A percentile compares a stretch with the other conserved stretches of the same genome.
Evolutionary conservation across 2,329 filamentous ascomycete genomes (phyloP).

Genomic region (Verticillium tricorpus): DNA sequence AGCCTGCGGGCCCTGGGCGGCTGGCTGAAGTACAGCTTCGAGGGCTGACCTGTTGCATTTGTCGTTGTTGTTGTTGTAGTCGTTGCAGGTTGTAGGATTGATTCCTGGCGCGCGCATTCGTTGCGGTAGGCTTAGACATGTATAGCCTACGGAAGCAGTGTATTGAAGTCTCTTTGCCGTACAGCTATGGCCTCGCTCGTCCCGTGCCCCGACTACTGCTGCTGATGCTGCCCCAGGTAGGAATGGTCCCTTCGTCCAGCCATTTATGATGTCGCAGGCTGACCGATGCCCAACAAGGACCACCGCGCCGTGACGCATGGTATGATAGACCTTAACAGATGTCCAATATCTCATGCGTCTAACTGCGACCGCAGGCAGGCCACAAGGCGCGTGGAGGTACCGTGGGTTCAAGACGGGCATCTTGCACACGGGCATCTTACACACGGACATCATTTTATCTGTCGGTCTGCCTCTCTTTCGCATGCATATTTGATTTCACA

Average conservation of each 20-base stretch:
- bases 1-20: constrained; percentile 74
- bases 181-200: no score
- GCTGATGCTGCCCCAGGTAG: neutral
- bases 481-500: no score
- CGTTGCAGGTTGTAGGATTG: neutral
- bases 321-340: neutral
- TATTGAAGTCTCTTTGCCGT: neutral
- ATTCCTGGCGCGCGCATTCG: neutral
- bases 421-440: no score
- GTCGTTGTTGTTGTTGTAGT: neutral
- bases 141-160: neutral
- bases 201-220: neutral
- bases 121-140: neutral
- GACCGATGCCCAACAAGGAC: neutral
- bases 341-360: no score
- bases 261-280: neutral
- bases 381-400: no score
- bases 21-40: constrained; percentile 62
- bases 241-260: neutral
- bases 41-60: constrained; percentile 18
- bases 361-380: no score
- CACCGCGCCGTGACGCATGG: neutral
- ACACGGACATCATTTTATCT: no score
- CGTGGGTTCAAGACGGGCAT: no score
- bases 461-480: no score